Conservation (phyloP, 257 asterid genomes). For the Primulina tabacum region DNA sequence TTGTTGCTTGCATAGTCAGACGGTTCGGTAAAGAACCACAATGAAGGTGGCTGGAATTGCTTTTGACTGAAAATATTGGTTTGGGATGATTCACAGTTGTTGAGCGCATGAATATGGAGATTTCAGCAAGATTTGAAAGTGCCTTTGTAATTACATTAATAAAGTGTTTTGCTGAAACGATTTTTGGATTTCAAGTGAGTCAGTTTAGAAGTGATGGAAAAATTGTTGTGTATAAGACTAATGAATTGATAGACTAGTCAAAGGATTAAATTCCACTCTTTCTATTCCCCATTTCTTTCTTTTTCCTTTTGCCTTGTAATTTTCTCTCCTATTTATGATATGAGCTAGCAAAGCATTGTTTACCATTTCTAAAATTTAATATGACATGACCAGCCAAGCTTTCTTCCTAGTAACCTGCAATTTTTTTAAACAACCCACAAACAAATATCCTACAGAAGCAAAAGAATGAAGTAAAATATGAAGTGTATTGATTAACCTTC, state of each 20-base stretch:
- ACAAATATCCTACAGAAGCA: no score
- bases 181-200: slow-evolving; percentile 6
- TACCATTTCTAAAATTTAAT: no score
- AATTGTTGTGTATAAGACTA: not conserved
- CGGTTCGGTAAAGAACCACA: slow-evolving; percentile 3
- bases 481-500: no score
- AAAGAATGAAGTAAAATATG: no score
- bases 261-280: not conserved
- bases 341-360: no score
- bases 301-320: not conserved
- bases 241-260: not conserved
- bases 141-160: not conserved
- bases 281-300: not conserved
- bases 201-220: not conserved
- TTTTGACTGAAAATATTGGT: slow-evolving; percentile 6
- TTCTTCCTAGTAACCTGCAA: no score
- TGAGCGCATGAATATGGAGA: slow-evolving; percentile 1
- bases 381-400: no score
- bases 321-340: no score
- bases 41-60: not conserved
- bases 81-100: not conserved
- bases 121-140: slow-evolving; percentile 4
- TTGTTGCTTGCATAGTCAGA: not conserved
- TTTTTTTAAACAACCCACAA: no score
- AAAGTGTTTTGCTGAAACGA: not conserved